Base-by-base conservation (phyloP, 2,329 filamentous ascomycete genomes). In the Conoideocrella luteorostrata region DNA sequence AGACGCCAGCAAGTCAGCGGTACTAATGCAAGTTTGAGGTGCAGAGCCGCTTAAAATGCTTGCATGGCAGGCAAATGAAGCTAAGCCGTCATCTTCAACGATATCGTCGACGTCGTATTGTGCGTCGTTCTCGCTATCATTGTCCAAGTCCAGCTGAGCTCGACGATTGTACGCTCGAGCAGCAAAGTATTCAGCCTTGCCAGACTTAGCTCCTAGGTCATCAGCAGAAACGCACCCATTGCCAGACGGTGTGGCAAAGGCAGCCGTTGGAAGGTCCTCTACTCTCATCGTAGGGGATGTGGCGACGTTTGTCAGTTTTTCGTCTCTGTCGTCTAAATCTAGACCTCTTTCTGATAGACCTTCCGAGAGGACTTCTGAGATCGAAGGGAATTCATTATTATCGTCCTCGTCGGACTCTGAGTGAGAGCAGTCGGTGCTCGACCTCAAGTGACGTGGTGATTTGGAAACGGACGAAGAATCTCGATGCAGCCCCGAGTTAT, bases 141-240 rank as follows among this genome's bases (percentile, higher is more conserved):
- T 23, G 3, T 17, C 15, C 13, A 17, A 20, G 15, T 15, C 22
- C 15, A 22, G n/a, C 6, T 29, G 37, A 22, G 24, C 21, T 21
- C 20, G 41, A n/a, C 46, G 39, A 20, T 69, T 70, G 18, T 56
- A 51, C 37, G 66, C 67, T 21, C 68, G 57, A 5, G 68, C 67
- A 4, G 53, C 53, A 40, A 70, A 70, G 40, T 54, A 70, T 18
- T 67, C 40, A 28, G 30, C n/a, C 22, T 43, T 48, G 18, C 21
- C 21, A 28, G 22, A 24, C 10, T 28, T 29, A 15, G 6, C 23
- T 10, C 23, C 17, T 3, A 34, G 11, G n/a, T 28, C 41, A 24
- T 24, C 18, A 7, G 26, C 17, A 1, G 30, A 30, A 15, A 24
- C 11, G 9, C 20, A 21, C 6, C 12, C 11, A 12, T 17, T 15